Base-by-base conservation (phyloP, 192 early-diverging fungal genomes). In the Coemansia sp. region DNA sequence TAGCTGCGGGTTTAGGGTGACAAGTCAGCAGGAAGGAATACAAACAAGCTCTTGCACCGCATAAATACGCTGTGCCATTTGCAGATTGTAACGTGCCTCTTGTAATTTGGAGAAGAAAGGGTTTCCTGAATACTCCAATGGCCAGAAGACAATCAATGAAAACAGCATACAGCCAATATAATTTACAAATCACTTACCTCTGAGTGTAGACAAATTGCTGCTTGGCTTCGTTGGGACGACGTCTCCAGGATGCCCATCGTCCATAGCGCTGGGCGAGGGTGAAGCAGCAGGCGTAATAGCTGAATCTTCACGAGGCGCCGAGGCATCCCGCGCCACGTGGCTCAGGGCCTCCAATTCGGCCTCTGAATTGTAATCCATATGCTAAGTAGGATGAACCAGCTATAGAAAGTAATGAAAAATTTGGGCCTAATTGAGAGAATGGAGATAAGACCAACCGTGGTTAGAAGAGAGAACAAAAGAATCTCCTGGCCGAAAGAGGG, bases 301-400 rank as follows among this genome's bases (percentile, higher is more conserved):
- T 68, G 15, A 57, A 60, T 43, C 53, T 55, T 62, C 55, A 46
- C 44, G 73, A 57, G 50, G 53, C 5, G 31, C n/a, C 8, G 39
- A 33, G 20, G 53, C 40, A 29, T 69, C 73, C 24, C 31, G 36
- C 11, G 68, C 55, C 41, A 64, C 4, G 16, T 69, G 64, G 49
- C 47, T 60, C 52, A 65, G 36, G 38, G 55, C 31, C 10, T 66
- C 68, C 29, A 58, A 55, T 13, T 75, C 74, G 31, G 38, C 64
- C 47, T 75, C 74, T 6, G 64, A 62, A 66, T 50, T 66, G 53
- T 64, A 57, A 47, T 70, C 68, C 74, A 75, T 27, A 27, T 27
- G 27, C 27, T 27, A 27, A 27, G 27, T 27, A 27, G 27, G 27
- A 43, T 68, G 41, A 27, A 31, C 16, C 22, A 44, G 31, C 12